Percentiles rank a stretch among this genome's conserved stretches.
phyloP scores from a whole-genome alignment of 495 filamentous ascomycete species.

The Cercophora scortea region DNA sequence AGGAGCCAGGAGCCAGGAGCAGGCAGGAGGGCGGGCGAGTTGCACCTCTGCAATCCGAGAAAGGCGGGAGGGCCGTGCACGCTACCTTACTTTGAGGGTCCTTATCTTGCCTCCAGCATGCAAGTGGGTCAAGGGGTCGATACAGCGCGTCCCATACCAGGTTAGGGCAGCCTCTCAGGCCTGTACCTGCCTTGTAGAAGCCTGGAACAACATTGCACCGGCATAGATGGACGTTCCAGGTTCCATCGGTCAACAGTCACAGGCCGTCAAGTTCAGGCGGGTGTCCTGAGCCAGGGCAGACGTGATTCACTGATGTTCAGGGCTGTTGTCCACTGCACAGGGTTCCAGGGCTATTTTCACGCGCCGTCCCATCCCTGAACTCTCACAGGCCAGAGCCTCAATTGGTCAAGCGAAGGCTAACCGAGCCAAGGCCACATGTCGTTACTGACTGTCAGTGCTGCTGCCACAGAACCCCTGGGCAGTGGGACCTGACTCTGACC shows the following conservation, averaged over 20 bases:
- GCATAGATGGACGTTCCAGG: neutral
- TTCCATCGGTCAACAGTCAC: neutral
- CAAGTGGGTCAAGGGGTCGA: neutral
- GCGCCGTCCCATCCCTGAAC: neutral
- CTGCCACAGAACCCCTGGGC: neutral
- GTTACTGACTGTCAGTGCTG: constrained; percentile 8
- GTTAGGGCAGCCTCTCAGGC: neutral
- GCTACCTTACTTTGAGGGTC: constrained; percentile 12
- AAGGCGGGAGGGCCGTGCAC: constrained; percentile 11
- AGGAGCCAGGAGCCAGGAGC: neutral
- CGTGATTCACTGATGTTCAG: too few species aligned
- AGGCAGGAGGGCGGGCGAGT: neutral
- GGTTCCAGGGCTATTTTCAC: too few species aligned
- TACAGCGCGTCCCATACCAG: neutral
- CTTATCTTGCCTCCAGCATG: constrained; percentile 17
- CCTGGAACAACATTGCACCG: constrained; percentile 22
- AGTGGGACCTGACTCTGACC: too few species aligned
- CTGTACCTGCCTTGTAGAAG: constrained; percentile 6
- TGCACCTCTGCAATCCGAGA: neutral
- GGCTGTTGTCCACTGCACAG: too few species aligned
- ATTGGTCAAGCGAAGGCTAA: constrained; percentile 19
- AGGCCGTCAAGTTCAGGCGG: constrained; percentile 2
- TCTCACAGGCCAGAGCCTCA: constrained; percentile 6
- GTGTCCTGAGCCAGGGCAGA: too few species aligned
- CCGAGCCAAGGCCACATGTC: constrained; percentile 1